Evolutionary conservation across 176 grass and related monocot genomes (phyloP).

Genomic region (Typha latifolia): DNA sequence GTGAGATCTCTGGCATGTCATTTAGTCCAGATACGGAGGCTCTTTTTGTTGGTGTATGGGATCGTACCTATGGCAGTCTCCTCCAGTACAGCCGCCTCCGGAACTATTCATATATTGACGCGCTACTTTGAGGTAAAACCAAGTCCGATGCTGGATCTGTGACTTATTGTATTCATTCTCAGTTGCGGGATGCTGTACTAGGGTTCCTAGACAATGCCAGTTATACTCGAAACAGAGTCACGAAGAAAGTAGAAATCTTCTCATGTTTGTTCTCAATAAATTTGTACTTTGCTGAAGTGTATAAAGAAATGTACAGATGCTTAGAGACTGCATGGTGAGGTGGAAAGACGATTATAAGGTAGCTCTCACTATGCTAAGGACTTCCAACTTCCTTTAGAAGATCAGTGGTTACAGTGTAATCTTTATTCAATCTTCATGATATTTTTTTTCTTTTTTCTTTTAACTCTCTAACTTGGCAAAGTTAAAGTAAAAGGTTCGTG

Average conservation of each 20-base stretch:
- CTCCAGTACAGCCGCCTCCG: slow-evolving; percentile 45
- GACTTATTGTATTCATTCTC: too few relatives aligned
- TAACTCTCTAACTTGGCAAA: neutral
- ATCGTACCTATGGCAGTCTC: slow-evolving; percentile 50
- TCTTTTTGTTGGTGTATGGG: slow-evolving; percentile 63
- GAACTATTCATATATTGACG: slow-evolving; percentile 56
- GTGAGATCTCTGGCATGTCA: slow-evolving; percentile 59
- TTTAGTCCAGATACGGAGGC: slow-evolving; percentile 73
- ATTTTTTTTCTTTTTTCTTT: neutral
- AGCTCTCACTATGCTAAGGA: slow-evolving; percentile 1
- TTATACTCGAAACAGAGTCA: neutral
- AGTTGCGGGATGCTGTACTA: neutral
- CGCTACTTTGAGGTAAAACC: slow-evolving; percentile 28
- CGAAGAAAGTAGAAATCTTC: neutral
- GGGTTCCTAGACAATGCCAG: neutral
- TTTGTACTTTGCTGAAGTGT: neutral
- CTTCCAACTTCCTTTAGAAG: neutral
- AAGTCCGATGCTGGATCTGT: too few relatives aligned
- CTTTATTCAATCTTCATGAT: neutral
- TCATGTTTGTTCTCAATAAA: neutral
- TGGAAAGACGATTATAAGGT: neutral
- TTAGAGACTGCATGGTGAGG: neutral
- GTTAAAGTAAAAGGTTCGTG: neutral
- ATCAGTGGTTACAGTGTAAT: slow-evolving; percentile 3
- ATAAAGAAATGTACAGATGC: slow-evolving; percentile 6